These are phyloP conservation scores for Lactarius tabidus DNA, from an alignment of 768 basidiomycete species.

Conservation along the genomic window DNA sequence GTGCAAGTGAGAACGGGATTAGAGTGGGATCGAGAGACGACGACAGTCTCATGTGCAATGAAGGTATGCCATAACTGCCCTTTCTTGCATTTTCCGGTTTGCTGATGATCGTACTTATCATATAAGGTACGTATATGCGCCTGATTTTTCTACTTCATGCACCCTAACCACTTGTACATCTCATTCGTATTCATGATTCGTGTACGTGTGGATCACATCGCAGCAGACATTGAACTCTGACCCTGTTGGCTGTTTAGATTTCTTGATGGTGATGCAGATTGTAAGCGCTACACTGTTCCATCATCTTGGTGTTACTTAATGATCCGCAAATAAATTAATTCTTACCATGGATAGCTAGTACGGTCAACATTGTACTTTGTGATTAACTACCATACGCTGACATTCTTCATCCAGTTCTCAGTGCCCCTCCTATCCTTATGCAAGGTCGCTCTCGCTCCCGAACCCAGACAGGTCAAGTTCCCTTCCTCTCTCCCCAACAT, in stretches of 20 bases:
- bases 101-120: slow-evolving; percentile 26
- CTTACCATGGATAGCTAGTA: slow-evolving; percentile 19
- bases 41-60: slow-evolving; percentile 44
- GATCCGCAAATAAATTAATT: slow-evolving; percentile 32
- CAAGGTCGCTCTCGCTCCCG: slow-evolving; percentile 29
- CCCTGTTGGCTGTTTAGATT: slow-evolving; percentile 1
- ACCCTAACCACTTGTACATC: not conserved
- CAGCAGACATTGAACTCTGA: not conserved
- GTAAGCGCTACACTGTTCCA: slow-evolving; percentile 26
- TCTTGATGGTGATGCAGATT: slow-evolving; percentile 17
- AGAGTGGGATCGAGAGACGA: slow-evolving; percentile 48
- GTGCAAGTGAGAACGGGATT: slow-evolving; percentile 69
- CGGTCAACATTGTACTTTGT: not conserved
- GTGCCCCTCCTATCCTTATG: slow-evolving; percentile 24
- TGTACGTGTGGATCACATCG: slow-evolving; percentile 11
- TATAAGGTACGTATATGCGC: slow-evolving; percentile 36
- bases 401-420: slow-evolving; percentile 19
- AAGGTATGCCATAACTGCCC: slow-evolving; percentile 36
- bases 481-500: slow-evolving; percentile 30
- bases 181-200: not conserved
- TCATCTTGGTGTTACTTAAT: slow-evolving; percentile 34
- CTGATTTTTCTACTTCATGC: slow-evolving; percentile 28
- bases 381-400: not conserved
- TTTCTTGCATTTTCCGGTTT: slow-evolving; percentile 40
- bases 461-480: slow-evolving; percentile 29